Base-by-base conservation (phyloP, 306 rosid genomes). In the Nissolia schottii region DNA sequence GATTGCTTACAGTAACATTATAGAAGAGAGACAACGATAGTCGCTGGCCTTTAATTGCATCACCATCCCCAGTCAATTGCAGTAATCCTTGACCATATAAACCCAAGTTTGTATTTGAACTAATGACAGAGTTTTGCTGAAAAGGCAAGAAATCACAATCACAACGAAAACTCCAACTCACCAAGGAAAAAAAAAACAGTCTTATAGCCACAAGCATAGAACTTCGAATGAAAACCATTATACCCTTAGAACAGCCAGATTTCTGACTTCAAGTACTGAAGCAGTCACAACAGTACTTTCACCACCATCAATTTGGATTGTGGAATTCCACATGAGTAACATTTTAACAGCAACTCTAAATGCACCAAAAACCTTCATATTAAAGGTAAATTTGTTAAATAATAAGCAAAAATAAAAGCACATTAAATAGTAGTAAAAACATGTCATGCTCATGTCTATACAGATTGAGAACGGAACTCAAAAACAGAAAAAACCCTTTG, bases 21-120 rank as follows among this genome's bases (percentile, higher is more conserved):
- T 94, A 94, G 88, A 94, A 94, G 71, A 94, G 98, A 76, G 98
- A 94, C 87, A 94, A 85, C 46, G 98, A 94, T 64, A 94, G 88
- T 54, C 97, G 87, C 81, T 91, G 96, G 82, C 90, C 91, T 91
- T 85, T 86, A 80, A 94, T 94, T 64, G 92, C 87, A 82, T 94
- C 98, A n/a, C 98, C 98, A 59, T 73, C 77, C 78, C 96, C 97
- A 19, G 91, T 83, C 82, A 94, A 85, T 70, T 86, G 86, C 87
- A 94, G 89, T 23, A 94, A 78, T 69, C 98, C 98, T 75, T 91
- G 98, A 71, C 98, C 98, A 82, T 94, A 94, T 79, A 94, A 83
- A 70, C 94, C 98, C 85, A 94, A 85, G 87, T 94, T 90, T 25
- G 92, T 74, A 80, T 89, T 94, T 62, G 98, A 91, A 83, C 81